These are phyloP conservation scores for Cordyceps militaris DNA, from an alignment of 2,329 filamentous ascomycete genomes.

Conservation along the genomic window DNA sequence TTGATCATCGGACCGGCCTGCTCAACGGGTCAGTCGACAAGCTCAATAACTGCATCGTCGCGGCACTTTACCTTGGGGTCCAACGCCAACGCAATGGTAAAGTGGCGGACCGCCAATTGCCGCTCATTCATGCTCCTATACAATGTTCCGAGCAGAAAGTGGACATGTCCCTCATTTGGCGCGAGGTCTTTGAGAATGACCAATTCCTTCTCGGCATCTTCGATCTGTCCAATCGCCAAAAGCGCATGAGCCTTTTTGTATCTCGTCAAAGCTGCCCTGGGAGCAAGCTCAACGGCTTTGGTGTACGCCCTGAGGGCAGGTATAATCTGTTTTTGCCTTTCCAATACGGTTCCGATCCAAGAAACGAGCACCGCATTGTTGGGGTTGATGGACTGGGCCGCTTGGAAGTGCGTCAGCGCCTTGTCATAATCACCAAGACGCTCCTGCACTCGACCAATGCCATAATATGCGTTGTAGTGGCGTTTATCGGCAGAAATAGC, in stretches of 20 bases:
- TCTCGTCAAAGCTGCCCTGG: slow-evolving; percentile 71
- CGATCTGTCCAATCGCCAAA: slow-evolving; percentile 64
- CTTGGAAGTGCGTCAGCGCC: slow-evolving; percentile 84
- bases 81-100: slow-evolving; percentile 88
- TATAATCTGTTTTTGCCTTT: slow-evolving; percentile 77
- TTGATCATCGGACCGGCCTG: slow-evolving; percentile 92
- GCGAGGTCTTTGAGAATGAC: slow-evolving; percentile 85
- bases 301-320: slow-evolving; percentile 75
- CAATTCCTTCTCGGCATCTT: slow-evolving; percentile 72
- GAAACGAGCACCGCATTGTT: slow-evolving; percentile 89
- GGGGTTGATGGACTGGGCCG: slow-evolving; percentile 83
- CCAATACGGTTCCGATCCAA: slow-evolving; percentile 83
- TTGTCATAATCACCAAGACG: slow-evolving; percentile 87
- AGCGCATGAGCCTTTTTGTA: slow-evolving; percentile 90
- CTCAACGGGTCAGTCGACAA: not conserved
- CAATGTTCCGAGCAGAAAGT: slow-evolving; percentile 84
- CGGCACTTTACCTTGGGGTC: slow-evolving; percentile 75
- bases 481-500: slow-evolving; percentile 80
- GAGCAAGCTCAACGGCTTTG: slow-evolving; percentile 74
- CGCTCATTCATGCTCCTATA: slow-evolving; percentile 68
- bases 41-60: not conserved
- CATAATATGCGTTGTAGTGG: slow-evolving; percentile 99
- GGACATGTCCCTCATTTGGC: slow-evolving; percentile 91
- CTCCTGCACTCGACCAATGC: slow-evolving; percentile 74
- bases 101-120: slow-evolving; percentile 80